These are phyloP conservation scores for Wickerhamomyces rabaulensis DNA, from an alignment of 805 yeast species.

Conservation along the genomic window DNA sequence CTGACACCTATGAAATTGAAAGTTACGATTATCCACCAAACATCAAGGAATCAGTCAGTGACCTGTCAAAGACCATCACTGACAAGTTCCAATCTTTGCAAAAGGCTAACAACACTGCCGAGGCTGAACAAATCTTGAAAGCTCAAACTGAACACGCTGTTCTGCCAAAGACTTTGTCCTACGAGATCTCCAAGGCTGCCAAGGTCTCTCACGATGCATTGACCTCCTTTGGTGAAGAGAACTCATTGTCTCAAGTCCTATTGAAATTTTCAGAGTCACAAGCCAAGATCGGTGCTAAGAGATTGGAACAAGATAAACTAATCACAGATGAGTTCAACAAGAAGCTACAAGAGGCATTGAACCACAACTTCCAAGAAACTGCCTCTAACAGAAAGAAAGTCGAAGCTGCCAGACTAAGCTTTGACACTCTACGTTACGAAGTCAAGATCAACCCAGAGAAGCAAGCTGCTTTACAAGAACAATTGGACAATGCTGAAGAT, in stretches of 20 bases:
- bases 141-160: constrained; percentile 20
- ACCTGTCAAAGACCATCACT: constrained; percentile 53
- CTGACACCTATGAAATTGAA: constrained; percentile 65
- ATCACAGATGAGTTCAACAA: constrained; percentile 55
- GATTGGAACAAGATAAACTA: constrained; percentile 64
- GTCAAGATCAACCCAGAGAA: constrained; percentile 27
- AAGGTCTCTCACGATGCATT: constrained; percentile 43
- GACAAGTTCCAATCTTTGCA: constrained; percentile 55
- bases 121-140: constrained; percentile 52
- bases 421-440: constrained; percentile 66
- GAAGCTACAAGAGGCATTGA: constrained; percentile 46
- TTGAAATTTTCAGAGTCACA: constrained; percentile 51
- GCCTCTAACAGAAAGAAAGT: constrained; percentile 60
- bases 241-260: constrained; percentile 19
- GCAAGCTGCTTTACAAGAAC: constrained; percentile 15
- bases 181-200: constrained; percentile 59
- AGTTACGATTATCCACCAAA: constrained; percentile 84
- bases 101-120: constrained; percentile 61
- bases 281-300: constrained; percentile 58
- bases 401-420: constrained; percentile 61
- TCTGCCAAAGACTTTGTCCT: constrained; percentile 68
- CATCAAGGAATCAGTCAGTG: constrained; percentile 57
- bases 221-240: constrained; percentile 22
- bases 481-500: constrained; percentile 53
- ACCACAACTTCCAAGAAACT: constrained; percentile 56